Base-by-base conservation (phyloP, 2,329 filamentous ascomycete species). In the Fusarium xylarioides region DNA sequence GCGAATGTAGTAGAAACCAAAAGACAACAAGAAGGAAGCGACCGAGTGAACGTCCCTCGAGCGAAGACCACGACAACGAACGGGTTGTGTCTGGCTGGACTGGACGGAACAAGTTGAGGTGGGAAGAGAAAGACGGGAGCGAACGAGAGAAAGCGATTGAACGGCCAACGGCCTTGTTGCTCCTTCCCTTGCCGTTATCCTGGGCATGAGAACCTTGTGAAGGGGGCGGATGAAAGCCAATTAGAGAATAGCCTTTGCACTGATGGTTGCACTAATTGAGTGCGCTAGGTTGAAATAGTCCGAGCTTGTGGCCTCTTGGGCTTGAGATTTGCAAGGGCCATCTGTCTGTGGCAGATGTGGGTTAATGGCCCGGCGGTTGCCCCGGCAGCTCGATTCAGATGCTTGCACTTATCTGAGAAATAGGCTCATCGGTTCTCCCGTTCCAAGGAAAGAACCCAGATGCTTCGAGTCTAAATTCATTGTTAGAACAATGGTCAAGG, bases 151-250 rank as follows among this genome's bases (percentile, higher is more conserved):
- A 52, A 53, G 52, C 14, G 60, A 73, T 73, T 73, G 57, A 73
- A 72, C 57, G 47, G 71, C 70, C 61, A 74, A 71, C 70, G 57
- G 70, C 59, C 66, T 69, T 69, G 65, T 58, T 69, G 43, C 71
- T 64, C 57, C 71, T 71, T 72, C 54, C 69, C 69, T 70, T 66
- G 66, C 66, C 70, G 70, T 73, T 73, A 73, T 70, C 71, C 66
- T 71, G 40, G 66, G 49, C 37, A 70, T 49, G 47, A 66, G 60
- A 49, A 59, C 65, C 52, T 46, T 70, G 47, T 42, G 62, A 71
- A 71, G 70, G 68, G 70, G 68, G 70, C 56, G 49, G 44, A 21
- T 53, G 21, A 53, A 50, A 37, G 26, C 70, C 70, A 73, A 73
- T 73, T 70, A 68, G 42, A 52, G 50, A 30, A 68, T 46, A 37